Evolutionary conservation across 2,329 filamentous ascomycete species (phyloP).

Genomic region (Cladosporium sphaerospermum): DNA sequence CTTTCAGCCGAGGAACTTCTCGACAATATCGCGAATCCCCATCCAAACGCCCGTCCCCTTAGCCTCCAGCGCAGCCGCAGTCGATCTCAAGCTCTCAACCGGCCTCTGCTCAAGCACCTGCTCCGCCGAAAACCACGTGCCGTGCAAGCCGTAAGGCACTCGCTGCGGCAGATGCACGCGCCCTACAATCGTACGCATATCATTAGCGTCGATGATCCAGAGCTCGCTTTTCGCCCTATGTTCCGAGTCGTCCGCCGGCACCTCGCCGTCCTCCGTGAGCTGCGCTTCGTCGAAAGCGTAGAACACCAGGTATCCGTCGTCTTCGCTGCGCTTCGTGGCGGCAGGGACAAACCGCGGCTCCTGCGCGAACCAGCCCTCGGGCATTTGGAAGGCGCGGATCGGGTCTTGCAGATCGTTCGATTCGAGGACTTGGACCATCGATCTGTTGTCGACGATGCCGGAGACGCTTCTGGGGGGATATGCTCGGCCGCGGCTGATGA

Average conservation of each 20-base stretch:
- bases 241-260: slow-evolving; percentile 33
- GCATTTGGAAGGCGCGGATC: slow-evolving; percentile 57
- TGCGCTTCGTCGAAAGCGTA: slow-evolving; percentile 67
- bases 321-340: slow-evolving; percentile 40
- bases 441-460: slow-evolving; percentile 57
- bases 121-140: slow-evolving; percentile 53
- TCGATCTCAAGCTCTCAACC: slow-evolving; percentile 29
- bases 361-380: slow-evolving; percentile 57
- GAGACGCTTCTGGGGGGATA: slow-evolving; percentile 38
- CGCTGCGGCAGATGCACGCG: slow-evolving; percentile 56
- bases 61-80: slow-evolving; percentile 18
- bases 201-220: slow-evolving; percentile 61
- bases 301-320: slow-evolving; percentile 61
- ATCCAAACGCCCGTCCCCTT: slow-evolving; percentile 26
- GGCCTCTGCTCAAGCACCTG: slow-evolving; percentile 46
- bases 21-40: slow-evolving; percentile 24
- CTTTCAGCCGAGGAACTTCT: slow-evolving; percentile 22
- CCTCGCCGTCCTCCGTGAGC: slow-evolving; percentile 32
- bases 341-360: slow-evolving; percentile 59
- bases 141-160: slow-evolving; percentile 65
- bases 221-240: slow-evolving; percentile 50
- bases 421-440: slow-evolving; percentile 47
- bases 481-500: slow-evolving; percentile 49
- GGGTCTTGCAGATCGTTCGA: slow-evolving; percentile 37
- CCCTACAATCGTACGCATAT: slow-evolving; percentile 56